Conservation (phyloP, 352 stramenopile genomes). For the Pythium pyrilobum region DNA sequence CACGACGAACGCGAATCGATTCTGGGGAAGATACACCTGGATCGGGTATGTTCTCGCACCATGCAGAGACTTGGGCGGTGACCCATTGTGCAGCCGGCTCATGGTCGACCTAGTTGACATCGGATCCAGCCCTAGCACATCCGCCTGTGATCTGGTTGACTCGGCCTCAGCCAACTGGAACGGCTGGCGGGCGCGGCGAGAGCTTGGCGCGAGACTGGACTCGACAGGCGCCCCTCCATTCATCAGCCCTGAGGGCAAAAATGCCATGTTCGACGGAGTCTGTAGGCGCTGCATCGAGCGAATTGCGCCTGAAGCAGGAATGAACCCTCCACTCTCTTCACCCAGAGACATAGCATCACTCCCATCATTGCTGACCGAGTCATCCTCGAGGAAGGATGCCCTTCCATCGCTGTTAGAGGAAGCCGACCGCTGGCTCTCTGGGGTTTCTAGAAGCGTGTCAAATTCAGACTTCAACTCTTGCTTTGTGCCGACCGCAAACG, state of each 20-base stretch:
- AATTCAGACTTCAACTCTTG: conserved; percentile 71
- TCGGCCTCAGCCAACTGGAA: conserved; percentile 46
- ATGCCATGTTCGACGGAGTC: conserved; percentile 40
- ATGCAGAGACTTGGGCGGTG: conserved; percentile 37
- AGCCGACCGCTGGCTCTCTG: conserved; percentile 20
- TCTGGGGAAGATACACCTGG: conserved; percentile 82
- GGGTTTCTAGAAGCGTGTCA: conserved; percentile 31
- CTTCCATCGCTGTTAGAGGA: conserved; percentile 2
- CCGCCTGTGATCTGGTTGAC: conserved; percentile 44
- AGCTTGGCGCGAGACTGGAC: conserved; percentile 15
- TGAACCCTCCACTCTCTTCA: conserved; percentile 28
- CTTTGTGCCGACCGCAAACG: conserved; percentile 80
- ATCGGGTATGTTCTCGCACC: conserved; percentile 36
- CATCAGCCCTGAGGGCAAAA: conserved; percentile 16
- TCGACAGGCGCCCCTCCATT: background rate
- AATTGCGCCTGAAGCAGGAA: conserved; percentile 47
- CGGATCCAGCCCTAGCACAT: conserved; percentile 54
- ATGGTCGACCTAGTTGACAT: conserved; percentile 47
- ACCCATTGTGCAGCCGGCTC: conserved; percentile 19
- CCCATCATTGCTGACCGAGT: conserved; percentile 32
- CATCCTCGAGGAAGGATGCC: conserved; percentile 14
- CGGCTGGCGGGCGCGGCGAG: conserved; percentile 43
- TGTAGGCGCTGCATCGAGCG: conserved; percentile 65
- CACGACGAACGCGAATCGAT: conserved; percentile 78
- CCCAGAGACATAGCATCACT: conserved; percentile 23